Conservation (phyloP, 495 filamentous ascomycete species). For the Penicillium steckii region DNA sequence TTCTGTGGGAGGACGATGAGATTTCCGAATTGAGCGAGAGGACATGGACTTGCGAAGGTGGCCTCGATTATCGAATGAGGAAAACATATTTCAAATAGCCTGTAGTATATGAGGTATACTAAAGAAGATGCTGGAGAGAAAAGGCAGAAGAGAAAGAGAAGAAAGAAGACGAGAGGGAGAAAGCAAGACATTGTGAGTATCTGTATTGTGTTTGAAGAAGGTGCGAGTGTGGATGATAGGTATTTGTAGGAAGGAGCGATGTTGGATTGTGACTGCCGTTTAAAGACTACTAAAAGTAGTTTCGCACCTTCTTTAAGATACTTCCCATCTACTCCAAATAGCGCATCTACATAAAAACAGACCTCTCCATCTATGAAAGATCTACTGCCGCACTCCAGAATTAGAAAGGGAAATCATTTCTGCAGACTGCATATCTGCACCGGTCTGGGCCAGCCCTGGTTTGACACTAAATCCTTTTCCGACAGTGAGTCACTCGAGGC, state of each 20-base stretch:
- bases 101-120: slow-evolving; percentile 19
- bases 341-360: no score
- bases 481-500: background rate
- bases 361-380: no score
- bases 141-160: background rate
- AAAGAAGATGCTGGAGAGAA: background rate
- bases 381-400: no score
- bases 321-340: no score
- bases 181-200: background rate
- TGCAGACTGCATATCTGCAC: no score
- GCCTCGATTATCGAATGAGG: slow-evolving; percentile 34
- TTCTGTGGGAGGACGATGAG: slow-evolving; percentile 29
- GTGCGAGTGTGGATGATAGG: background rate
- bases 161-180: background rate
- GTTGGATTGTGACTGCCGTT: no score
- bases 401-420: no score
- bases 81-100: slow-evolving; percentile 28
- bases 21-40: slow-evolving; percentile 54
- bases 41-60: slow-evolving; percentile 62
- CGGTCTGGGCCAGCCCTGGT: background rate
- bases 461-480: background rate
- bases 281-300: no score
- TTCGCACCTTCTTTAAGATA: no score
- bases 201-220: background rate
- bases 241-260: background rate